Base-by-base conservation (phyloP, 768 basidiomycete genomes). In the Lentinula guzmanii region DNA sequence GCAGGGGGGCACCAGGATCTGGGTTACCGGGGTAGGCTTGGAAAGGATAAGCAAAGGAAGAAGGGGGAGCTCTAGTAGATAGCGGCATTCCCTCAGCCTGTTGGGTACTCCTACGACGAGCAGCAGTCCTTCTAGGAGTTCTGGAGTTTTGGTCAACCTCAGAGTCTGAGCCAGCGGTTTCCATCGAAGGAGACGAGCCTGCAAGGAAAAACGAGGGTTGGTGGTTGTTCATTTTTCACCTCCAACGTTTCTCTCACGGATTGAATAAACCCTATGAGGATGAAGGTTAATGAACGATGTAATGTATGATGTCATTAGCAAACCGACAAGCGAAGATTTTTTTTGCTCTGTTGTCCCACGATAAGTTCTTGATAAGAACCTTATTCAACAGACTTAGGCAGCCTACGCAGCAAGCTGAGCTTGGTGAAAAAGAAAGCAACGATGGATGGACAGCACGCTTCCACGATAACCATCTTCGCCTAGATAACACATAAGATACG, bases 11-110 rank as follows among this genome's bases (percentile, higher is more conserved):
- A 13, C 80, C 74, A 0, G 86, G 84, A 67, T 88, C 88, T 8
- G 87, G 84, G 69, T 87, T 89, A 15, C 87, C 86, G 0, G 82
- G 77, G 67, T 89, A 80, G 0, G 82, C 79, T 68, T 87, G 82
- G 76, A 85, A 86, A 13, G 86, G 86, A 64, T 66, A 76, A 15
- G 65, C 37, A 62, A 74, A 82, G 1, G 79, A 65, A 0, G 78
- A 79, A 0, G 81, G 81, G 0, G 79, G 80, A 3, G 75, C 67
- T 39, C 53, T 13, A 21, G 34, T 28, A 13, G 16, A 11, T 8
- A 8, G 28, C 28, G 37, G 37, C 37, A 39, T 39, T 39, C 37
- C 37, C 4, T 39, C 35, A 3, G 34, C 18, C 7, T n/a, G 34
- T 13, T 39, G 37, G 2, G 37, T 39, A 9, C 37, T 39, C 53